Evolutionary conservation across 768 basidiomycete genomes (phyloP), one percentile per base, ranked within the genome.

Genomic region (Suillus ampliporus): DNA sequence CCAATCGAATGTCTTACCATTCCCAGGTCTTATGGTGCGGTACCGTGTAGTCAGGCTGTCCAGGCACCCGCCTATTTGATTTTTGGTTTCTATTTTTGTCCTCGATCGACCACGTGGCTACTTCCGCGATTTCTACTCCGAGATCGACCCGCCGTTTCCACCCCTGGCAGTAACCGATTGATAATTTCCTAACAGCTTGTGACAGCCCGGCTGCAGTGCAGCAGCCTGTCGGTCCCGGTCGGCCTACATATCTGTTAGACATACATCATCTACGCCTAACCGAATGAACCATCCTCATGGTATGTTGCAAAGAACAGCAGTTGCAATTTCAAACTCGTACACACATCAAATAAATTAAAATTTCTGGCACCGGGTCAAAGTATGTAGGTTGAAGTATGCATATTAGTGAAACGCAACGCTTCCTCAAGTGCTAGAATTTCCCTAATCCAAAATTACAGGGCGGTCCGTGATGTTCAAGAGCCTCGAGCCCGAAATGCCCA

Each of bases 61-160:
- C 37, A 54, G 37, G 53, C 15, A 54, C 53, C 21, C 11, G 26
- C 7, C n/a, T 17, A 53, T 15, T 53, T 21, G 34, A 53, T 53
- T 35, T 53, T 21, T 44, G 43, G 9, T 38, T 38, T 38, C 37
- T 46, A 5, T 47, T 48, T 23, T 26, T 26, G 23, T 56, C 38
- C 23, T 40, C 37, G 54, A 19, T 56, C 38, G 17, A 14, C 23
- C 54, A 40, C 38, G 54, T 56, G 54, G 54, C 38, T 56, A 40
- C 19, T 23, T 40, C 53, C 54, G 54, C 17, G 35, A 54, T 52
- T 5, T 47, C 13, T n/a, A 13, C 51, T 52, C n/a, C 34, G 51
- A 14, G 53, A 54, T 56, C 54, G 37, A 40, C 50, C 28, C 10
- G 40, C 13, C 11, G 47, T 50, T 26, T 51, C 50, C 11, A 31